phyloP scores from a whole-genome alignment of 495 filamentous ascomycete genomes.

The Trichocladium antarcticum region DNA sequence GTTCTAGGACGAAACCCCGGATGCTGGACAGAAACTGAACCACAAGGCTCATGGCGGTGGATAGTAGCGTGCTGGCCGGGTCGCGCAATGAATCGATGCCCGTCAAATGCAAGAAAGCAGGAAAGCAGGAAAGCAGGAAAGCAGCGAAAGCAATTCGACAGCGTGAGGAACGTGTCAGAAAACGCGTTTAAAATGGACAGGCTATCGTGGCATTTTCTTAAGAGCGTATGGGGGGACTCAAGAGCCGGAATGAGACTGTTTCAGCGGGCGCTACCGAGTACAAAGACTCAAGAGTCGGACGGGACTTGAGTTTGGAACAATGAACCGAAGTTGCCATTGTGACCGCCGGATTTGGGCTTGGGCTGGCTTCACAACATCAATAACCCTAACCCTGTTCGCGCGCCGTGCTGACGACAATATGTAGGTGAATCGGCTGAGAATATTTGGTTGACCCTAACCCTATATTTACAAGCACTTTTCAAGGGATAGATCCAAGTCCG shows the following conservation, averaged over 20 bases:
- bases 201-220: not conserved
- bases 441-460: too few relatives aligned
- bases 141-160: not conserved
- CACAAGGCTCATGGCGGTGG: constrained; percentile 27
- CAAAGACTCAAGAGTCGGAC: too few relatives aligned
- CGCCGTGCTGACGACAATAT: too few relatives aligned
- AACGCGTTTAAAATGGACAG: not conserved
- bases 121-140: not conserved
- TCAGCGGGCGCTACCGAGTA: too few relatives aligned
- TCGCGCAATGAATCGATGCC: not conserved
- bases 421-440: too few relatives aligned
- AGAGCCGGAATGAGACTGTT: not conserved
- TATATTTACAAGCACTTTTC: too few relatives aligned
- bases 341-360: too few relatives aligned
- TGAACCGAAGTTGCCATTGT: too few relatives aligned
- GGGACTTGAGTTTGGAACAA: too few relatives aligned
- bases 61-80: not conserved
- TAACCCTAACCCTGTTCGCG: too few relatives aligned
- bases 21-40: constrained; percentile 33
- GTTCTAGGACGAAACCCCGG: constrained; percentile 28
- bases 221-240: not conserved
- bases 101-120: not conserved
- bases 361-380: too few relatives aligned
- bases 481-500: too few relatives aligned
- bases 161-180: not conserved